Percentiles rank a stretch among this genome's conserved stretches.
phyloP scores from a whole-genome alignment of 1,284 basidiomycete genomes.

The Flammula alnicola region DNA sequence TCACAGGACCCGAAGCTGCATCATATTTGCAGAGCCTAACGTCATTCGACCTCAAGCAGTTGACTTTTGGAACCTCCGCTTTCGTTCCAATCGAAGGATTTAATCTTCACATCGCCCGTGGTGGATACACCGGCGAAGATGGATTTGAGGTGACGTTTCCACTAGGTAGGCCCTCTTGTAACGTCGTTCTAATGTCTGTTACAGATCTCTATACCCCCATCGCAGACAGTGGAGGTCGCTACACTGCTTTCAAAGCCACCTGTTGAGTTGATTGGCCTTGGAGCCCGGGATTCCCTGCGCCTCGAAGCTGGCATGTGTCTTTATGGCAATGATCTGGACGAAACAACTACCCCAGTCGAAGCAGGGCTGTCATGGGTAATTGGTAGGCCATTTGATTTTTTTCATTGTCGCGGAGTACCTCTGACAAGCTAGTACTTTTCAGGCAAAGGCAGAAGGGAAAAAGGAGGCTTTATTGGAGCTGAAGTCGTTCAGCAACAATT shows the following conservation, averaged over 20 bases:
- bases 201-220: constrained; percentile 90
- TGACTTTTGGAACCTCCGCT: constrained; percentile 84
- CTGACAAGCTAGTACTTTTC: constrained; percentile 1
- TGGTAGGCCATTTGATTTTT: constrained; percentile 49
- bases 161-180: constrained; percentile 2
- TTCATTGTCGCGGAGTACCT: not conserved
- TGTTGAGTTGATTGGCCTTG: constrained; percentile 89
- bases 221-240: constrained; percentile 75
- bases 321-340: constrained; percentile 94
- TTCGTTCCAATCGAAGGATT: constrained; percentile 80
- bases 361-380: constrained; percentile 94
- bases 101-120: constrained; percentile 91
- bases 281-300: constrained; percentile 91
- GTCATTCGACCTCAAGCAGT: constrained; percentile 68
- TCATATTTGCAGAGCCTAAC: constrained; percentile 79
- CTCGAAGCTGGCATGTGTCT: constrained; percentile 99
- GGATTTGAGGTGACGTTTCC: constrained; percentile 81
- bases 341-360: constrained; percentile 86
- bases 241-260: constrained; percentile 72
- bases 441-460: constrained; percentile 83
- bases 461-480: constrained; percentile 82
- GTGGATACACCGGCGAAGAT: constrained; percentile 98
- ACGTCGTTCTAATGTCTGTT: constrained; percentile 4
- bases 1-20: constrained; percentile 80
- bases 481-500: constrained; percentile 81